Conservation (phyloP, 371 early-diverging fungal genomes). For the Dentiscutata heterogama region DNA sequence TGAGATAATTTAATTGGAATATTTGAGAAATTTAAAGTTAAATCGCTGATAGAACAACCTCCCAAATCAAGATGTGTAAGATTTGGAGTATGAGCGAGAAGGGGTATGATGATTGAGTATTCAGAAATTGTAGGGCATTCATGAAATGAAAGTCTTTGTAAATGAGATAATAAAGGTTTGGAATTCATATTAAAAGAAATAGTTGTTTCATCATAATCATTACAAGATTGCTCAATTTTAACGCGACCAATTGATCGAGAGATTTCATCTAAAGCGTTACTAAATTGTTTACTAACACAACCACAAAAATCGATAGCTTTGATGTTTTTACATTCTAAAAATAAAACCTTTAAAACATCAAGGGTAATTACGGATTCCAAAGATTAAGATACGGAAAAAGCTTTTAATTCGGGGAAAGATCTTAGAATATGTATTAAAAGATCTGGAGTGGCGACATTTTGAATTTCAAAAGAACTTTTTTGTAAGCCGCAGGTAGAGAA, state of each 20-base stretch:
- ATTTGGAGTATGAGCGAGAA: slow-evolving; percentile 1
- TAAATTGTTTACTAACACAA: slow-evolving; percentile 23
- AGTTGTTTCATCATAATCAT: background rate
- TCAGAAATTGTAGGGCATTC: too few species aligned
- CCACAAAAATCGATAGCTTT: slow-evolving; percentile 43
- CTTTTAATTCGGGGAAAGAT: background rate
- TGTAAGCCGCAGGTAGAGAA: too few species aligned
- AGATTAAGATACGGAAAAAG: slow-evolving; percentile 31
- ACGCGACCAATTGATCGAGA: background rate
- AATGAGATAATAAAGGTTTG: background rate
- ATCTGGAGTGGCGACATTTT: background rate
- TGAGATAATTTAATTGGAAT: background rate
- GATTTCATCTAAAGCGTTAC: background rate
- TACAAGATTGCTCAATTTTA: background rate
- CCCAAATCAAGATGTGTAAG: slow-evolving; percentile 36
- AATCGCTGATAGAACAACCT: too few species aligned
- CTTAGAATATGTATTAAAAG: slow-evolving; percentile 14
- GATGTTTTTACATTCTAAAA: too few species aligned
- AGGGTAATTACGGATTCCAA: too few species aligned
- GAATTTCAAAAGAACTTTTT: slow-evolving; percentile 10
- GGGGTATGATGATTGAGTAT: background rate
- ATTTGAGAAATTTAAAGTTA: slow-evolving; percentile 21
- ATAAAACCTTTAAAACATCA: too few species aligned
- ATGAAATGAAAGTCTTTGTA: too few species aligned
- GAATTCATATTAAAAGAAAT: background rate